A percentile compares a stretch with the other conserved stretches of the same genome.
These are phyloP conservation scores for Pseudevernia furfuracea DNA, from an alignment of 495 filamentous ascomycete genomes.

Conservation along the genomic window DNA sequence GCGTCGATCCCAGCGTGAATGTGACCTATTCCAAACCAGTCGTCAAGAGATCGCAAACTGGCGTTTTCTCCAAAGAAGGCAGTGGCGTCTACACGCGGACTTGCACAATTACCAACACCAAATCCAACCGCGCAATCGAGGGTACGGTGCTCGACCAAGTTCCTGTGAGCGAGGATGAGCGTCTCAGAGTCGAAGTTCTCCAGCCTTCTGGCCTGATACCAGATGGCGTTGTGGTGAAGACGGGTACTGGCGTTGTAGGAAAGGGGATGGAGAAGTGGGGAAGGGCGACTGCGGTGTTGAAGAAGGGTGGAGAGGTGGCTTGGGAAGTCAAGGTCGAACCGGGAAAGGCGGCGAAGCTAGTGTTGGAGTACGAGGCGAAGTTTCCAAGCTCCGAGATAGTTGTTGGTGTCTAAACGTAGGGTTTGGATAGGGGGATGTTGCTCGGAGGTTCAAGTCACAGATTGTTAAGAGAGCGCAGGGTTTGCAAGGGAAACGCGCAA, in stretches of 20 bases:
- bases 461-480: too few relatives aligned
- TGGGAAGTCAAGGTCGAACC: constrained; percentile 55
- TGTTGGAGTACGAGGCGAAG: constrained; percentile 56
- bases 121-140: constrained; percentile 38
- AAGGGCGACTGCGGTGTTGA: constrained; percentile 23
- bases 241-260: constrained; percentile 28
- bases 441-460: too few relatives aligned
- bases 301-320: constrained; percentile 52
- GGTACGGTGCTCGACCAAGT: constrained; percentile 58
- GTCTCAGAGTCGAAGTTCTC: constrained; percentile 46
- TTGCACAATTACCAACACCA: constrained; percentile 53
- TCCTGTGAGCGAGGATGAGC: constrained; percentile 59
- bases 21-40: constrained; percentile 57
- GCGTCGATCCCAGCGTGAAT: constrained; percentile 56
- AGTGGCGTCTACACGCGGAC: constrained; percentile 50
- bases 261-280: constrained; percentile 27
- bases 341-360: constrained; percentile 48
- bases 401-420: constrained; percentile 19
- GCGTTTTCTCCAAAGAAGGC: constrained; percentile 51
- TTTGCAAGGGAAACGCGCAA: too few relatives aligned
- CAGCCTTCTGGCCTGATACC: constrained; percentile 44
- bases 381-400: constrained; percentile 47
- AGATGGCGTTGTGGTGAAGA: constrained; percentile 36
- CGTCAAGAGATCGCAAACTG: constrained; percentile 45
- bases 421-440: too few relatives aligned